Evolutionary conservation across 768 basidiomycete species (phyloP).

Genomic region (Rhodotorula babjevae): DNA sequence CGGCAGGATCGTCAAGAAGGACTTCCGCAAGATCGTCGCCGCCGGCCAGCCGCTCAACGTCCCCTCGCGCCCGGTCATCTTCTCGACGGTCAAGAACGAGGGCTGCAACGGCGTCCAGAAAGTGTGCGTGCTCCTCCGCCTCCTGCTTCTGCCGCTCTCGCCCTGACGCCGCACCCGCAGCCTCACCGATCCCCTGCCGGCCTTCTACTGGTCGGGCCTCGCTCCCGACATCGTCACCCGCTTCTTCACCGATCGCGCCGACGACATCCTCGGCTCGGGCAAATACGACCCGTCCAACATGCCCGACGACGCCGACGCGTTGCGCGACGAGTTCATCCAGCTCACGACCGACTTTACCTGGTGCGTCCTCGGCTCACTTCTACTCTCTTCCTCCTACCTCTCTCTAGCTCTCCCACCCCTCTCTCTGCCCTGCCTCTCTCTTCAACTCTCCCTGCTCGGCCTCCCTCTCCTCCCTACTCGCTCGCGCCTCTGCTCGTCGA

Average conservation of each 20-base stretch:
- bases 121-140: slow-evolving; percentile 31
- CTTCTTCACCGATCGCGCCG: slow-evolving; percentile 53
- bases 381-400: no score
- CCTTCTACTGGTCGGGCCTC: slow-evolving; percentile 46
- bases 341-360: slow-evolving; percentile 37
- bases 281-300: slow-evolving; percentile 16
- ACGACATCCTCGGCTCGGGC: slow-evolving; percentile 48
- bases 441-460: no score
- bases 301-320: neutral
- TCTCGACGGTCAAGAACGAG: slow-evolving; percentile 69
- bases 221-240: slow-evolving; percentile 47
- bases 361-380: neutral
- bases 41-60: neutral
- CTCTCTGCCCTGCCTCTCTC: no score
- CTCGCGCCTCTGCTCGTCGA: no score
- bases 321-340: slow-evolving; percentile 2
- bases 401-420: no score
- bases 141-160: neutral
- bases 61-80: slow-evolving; percentile 50
- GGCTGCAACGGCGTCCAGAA: slow-evolving; percentile 53
- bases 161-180: no score
- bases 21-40: slow-evolving; percentile 8
- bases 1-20: slow-evolving; percentile 59
- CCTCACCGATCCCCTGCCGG: neutral
- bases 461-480: no score